Evolutionary conservation across 176 grass and related monocot genomes (phyloP).

Genomic region (Oropetium thomaeum): DNA sequence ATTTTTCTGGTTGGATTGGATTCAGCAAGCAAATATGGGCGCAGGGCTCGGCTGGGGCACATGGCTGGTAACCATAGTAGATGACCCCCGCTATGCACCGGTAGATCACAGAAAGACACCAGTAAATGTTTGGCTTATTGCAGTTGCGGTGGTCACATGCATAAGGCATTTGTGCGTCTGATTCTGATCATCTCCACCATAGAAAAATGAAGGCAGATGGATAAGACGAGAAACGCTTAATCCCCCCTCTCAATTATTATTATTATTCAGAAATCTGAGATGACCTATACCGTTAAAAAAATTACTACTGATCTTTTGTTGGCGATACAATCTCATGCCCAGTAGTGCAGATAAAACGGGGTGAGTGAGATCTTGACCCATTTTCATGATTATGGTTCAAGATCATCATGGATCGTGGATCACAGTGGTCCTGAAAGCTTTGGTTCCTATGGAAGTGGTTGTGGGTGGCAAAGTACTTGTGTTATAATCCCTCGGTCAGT

Average conservation of each 20-base stretch:
- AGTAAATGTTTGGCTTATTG: conserved; percentile 12
- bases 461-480: conserved; percentile 35
- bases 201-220: background rate
- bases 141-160: background rate
- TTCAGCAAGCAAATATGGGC: conserved; percentile 2
- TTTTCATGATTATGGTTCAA: conserved; percentile 31
- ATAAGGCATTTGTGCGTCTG: background rate
- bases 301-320: background rate
- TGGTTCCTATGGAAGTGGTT: conserved; percentile 33
- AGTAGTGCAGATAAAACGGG: background rate
- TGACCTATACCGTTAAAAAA: background rate
- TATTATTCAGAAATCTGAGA: conserved; percentile 13
- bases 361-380: conserved; percentile 18
- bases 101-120: background rate
- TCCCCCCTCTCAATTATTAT: background rate
- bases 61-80: conserved; percentile 11
- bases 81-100: background rate
- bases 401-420: conserved; percentile 27
- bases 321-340: background rate
- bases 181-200: background rate
- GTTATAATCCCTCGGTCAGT: background rate
- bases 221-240: background rate
- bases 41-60: background rate
- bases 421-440: conserved; percentile 25
- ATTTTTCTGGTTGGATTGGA: conserved; percentile 18